A percentile compares a stretch with the other conserved stretches of the same genome.
phyloP scores from a whole-genome alignment of 2,329 filamentous ascomycete genomes.

The Venturiaceae sp. region DNA sequence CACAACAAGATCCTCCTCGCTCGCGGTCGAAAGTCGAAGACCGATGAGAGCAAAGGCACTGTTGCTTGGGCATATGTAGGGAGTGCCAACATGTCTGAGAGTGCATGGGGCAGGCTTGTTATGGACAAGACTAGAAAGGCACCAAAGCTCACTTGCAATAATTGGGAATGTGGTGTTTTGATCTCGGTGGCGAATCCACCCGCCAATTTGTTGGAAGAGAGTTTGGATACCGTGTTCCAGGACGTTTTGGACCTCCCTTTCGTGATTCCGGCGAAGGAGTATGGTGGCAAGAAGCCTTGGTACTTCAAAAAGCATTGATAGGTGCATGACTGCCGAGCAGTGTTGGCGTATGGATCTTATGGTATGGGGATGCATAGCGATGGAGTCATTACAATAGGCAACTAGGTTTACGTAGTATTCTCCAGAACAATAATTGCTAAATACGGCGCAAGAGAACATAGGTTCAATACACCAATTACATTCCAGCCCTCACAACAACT shows the following conservation, averaged over 20 bases:
- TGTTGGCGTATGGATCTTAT: no score
- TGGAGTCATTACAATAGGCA: no score
- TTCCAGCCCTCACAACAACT: no score
- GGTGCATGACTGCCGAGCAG: no score
- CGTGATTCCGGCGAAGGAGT: background rate
- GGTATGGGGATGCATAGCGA: no score
- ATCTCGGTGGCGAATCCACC: constrained; percentile 41
- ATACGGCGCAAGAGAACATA: no score
- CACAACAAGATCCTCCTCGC: constrained; percentile 56
- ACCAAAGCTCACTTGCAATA: constrained; percentile 72
- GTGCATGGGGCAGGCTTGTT: constrained; percentile 79
- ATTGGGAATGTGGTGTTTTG: constrained; percentile 93
- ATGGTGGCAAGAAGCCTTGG: constrained; percentile 1
- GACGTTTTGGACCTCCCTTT: constrained; percentile 1
- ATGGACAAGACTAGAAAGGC: constrained; percentile 57
- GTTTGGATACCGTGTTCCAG: background rate
- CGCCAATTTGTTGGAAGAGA: background rate
- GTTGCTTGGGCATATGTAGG: constrained; percentile 76
- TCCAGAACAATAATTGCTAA: no score
- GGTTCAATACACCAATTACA: no score
- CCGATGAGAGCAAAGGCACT: constrained; percentile 12
- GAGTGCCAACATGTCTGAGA: constrained; percentile 86
- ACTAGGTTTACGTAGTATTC: no score
- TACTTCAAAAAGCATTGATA: background rate
- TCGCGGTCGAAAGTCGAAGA: constrained; percentile 16